Base-by-base conservation (phyloP, 306 rosid species). In the Rubus idaeus region DNA sequence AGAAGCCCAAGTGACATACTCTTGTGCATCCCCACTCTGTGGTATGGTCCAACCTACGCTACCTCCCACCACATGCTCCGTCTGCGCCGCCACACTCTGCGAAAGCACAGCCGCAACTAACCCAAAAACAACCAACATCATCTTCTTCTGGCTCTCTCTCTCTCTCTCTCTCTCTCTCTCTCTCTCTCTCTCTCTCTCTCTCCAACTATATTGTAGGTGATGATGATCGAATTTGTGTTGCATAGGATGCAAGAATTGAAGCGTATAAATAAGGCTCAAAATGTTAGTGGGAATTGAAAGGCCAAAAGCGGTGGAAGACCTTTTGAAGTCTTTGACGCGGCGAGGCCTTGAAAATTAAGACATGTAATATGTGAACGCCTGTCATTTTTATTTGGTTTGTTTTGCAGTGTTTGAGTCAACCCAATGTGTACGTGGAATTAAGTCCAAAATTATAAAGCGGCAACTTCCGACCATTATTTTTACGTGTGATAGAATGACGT, bases 61-160 rank as follows among this genome's bases (percentile, higher is more conserved):
- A 0, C 51, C 84, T 82, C 91, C 94, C 23, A 89, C 91, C 2
- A 82, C 71, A 65, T 78, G 81, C 13, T 1, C 53, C 16, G 62
- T 83, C 5, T 78, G 74, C 66, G 84, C 87, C 9, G 71, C 23
- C 37, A 52, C 42, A 10, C 58, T 41, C 0, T 79, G 84, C 5
- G 75, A 5, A 21, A 84, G 23, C 80, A 86, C 37, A 30, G 74
- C 52, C 63, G 70, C 53, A 39, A 60, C 45, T 14, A 79, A 39
- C 2, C 67, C 30, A 11, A 74, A 39, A 35, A 53, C 51, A 21
- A 47, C 61, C 74, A 30, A 30, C 35, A 41, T 12, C 65, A 21
- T 14, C 23, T 61, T n/a, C 40, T 26, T 60, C 40, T 23, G 65
- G 21, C 20, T 71, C 57, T 78, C 55, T 58, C 55, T 77, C 44